These are phyloP conservation scores for Fusarium tanahbumbuense DNA, from an alignment of 2,329 filamentous ascomycete species.

Conservation along the genomic window DNA sequence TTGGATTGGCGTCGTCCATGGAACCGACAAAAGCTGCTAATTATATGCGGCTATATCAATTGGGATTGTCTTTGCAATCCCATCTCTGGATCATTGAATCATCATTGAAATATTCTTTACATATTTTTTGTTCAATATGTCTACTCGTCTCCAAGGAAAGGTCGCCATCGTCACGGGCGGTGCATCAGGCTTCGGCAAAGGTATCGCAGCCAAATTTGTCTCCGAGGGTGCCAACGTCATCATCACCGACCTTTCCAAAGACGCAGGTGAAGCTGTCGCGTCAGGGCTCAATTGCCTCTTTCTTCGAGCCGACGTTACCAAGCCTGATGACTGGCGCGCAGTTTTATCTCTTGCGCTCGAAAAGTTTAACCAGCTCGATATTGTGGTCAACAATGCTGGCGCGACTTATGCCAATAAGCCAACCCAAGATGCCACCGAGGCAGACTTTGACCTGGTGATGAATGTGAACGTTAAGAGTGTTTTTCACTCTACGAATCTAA, in stretches of 20 bases:
- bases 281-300: constrained; percentile 58
- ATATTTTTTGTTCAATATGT: no score
- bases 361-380: constrained; percentile 64
- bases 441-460: constrained; percentile 74
- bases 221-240: constrained; percentile 48
- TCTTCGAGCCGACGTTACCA: constrained; percentile 39
- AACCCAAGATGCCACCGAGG: constrained; percentile 71
- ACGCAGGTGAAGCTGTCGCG: constrained; percentile 62
- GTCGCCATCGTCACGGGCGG: constrained; percentile 51
- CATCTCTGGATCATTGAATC: neutral
- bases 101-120: neutral
- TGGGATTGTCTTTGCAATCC: neutral
- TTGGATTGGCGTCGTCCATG: neutral
- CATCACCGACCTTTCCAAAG: constrained; percentile 69
- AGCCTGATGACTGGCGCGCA: constrained; percentile 63
- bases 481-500: constrained; percentile 68
- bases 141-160: constrained; percentile 54
- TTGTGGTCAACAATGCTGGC: constrained; percentile 72
- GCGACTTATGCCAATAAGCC: constrained; percentile 70
- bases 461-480: constrained; percentile 76
- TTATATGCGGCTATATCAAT: neutral
- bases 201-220: constrained; percentile 27
- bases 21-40: neutral
- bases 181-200: constrained; percentile 62
- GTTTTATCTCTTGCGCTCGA: constrained; percentile 59